Base-by-base conservation (phyloP, 148 eudicot genomes). In the Nepenthes mirabilis region DNA sequence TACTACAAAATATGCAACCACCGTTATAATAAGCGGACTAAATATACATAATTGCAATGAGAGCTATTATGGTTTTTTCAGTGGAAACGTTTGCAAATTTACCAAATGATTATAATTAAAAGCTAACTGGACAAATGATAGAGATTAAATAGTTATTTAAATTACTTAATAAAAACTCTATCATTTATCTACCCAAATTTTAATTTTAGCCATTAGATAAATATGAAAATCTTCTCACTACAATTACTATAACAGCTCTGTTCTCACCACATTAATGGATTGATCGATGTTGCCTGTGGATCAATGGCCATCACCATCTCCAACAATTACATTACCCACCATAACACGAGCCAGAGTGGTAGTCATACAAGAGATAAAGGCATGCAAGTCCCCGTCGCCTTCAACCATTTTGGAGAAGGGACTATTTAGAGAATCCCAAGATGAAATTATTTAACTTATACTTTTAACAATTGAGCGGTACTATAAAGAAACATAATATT, bases 341-440 rank as follows among this genome's bases (percentile, higher is more conserved):
- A 84, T 63, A 47, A 84, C 51, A 84, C 81, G 67, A 86, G 90
- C 0, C 84, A 81, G 45, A 79, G 82, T 64, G 86, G 81, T 65
- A 54, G 55, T 33, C 69, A 43, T 1, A 77, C 69, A 3, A 59
- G 61, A 5, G 90, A 84, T 74, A 84, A 79, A 68, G 75, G 70
- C 61, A 84, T 84, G 90, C 90, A 84, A 54, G 90, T 84, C 13
- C 81, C 90, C 33, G 76, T 84, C 47, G 90, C 86, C 11, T 84
- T 86, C 58, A 86, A 86, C 61, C 94, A 86, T 65, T 86, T 86
- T 73, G 94, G 88, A 33, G 94, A 86, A 70, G 95, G 95, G 2
- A 75, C 83, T 48, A 77, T 83, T 34, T 89, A 86, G 32, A 77
- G 95, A 64, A 86, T 86, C 86, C 95, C 95, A 8, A 83, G 95